Base-by-base conservation (phyloP, 805 yeast species). In the Debaryomyces castellii region DNA sequence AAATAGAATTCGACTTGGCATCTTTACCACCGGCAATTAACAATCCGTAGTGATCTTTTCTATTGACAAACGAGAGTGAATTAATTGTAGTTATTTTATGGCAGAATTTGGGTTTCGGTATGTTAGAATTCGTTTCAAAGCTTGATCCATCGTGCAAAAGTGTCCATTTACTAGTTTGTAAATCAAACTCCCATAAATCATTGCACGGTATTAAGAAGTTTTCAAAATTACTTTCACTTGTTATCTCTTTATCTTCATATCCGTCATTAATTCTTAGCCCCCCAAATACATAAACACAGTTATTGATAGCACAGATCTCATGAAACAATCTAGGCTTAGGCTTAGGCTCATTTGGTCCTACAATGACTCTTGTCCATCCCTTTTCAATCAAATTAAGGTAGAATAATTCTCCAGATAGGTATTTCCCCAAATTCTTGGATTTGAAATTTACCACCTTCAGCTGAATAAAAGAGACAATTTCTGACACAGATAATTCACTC, bases 151-250 rank as follows among this genome's bases (percentile, higher is more conserved):
- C 73, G 40, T 71, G 73, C 2, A 84, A 56, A 40, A 80, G 71
- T 1, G 58, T 57, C 92, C 94, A 87, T 9, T 60, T 60, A 42
- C 68, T 71, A 3, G 76, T 64, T 32, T 70, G 73, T 34, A 83
- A 60, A 58, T 83, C 77, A 52, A 83, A 80, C 53, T 76, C 76
- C 92, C 94, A 87, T 21, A 85, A 62, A 53, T 87, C 94, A 53
- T 83, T 83, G 5, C 76, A 59, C 0, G 87, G 80, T 5, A 58
- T 58, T 27, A 71, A 57, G 12, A 76, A 50, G 40, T 69, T 71
- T 12, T 17, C 5, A 9, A 14, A 34, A 12, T 42, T 44, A 21
- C 41, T 39, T 16, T 18, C 39, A 2, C 28, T 17, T 1, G 20
- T 22, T 14, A 37, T 33, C 21, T 37, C 40, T 28, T 63, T 61